Conservation (phyloP, 495 filamentous ascomycete species). For the Xylaria longipes region DNA sequence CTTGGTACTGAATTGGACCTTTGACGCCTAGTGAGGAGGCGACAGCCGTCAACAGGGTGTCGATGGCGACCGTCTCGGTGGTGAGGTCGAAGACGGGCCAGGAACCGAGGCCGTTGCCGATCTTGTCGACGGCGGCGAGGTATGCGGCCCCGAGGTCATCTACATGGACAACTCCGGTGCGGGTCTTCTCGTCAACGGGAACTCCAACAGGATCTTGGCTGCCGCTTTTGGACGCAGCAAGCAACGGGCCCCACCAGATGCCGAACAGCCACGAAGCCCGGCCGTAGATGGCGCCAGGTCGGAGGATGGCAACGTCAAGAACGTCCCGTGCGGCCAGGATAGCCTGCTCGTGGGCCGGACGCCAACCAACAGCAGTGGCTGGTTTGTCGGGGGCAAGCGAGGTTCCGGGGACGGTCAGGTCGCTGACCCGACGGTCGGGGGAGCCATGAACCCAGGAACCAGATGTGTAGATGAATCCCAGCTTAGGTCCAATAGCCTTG, state of each 20-base stretch:
- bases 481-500: conserved; percentile 37
- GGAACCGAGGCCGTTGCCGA: neutral
- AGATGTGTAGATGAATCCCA: conserved; percentile 53
- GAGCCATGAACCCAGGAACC: conserved; percentile 53
- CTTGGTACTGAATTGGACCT: conserved; percentile 37
- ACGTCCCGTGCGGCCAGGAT: conserved; percentile 41
- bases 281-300: conserved; percentile 50
- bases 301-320: conserved; percentile 47
- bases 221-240: neutral
- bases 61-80: conserved; percentile 5
- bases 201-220: neutral
- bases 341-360: conserved; percentile 44
- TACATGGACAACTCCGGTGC: neutral
- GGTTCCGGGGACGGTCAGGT: conserved; percentile 40
- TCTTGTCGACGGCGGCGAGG: neutral
- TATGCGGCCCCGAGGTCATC: neutral
- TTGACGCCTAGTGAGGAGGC: conserved; percentile 38
- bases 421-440: conserved; percentile 35
- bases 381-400: conserved; percentile 30
- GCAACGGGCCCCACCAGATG: neutral
- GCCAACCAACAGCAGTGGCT: conserved; percentile 39
- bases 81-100: conserved; percentile 31
- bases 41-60: neutral
- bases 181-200: neutral
- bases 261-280: conserved; percentile 26